These are phyloP conservation scores for Teunomyces pallodes DNA, from an alignment of 805 yeast genomes.

Conservation along the genomic window DNA sequence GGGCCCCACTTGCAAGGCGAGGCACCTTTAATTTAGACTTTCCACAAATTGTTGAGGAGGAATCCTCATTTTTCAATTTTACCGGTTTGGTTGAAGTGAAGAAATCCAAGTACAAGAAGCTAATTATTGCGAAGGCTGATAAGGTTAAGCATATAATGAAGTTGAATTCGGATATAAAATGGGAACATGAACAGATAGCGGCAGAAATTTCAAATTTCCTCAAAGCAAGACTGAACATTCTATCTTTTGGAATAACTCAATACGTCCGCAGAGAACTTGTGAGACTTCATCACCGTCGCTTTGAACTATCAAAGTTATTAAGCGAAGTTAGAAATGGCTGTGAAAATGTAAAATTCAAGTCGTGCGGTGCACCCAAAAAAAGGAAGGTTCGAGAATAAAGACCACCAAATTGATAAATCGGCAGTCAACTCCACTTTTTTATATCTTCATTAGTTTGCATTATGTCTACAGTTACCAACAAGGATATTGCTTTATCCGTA, in stretches of 20 bases:
- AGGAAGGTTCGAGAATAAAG: constrained; percentile 3
- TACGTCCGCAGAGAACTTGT: constrained; percentile 14
- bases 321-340: not conserved
- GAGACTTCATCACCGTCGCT: constrained; percentile 15
- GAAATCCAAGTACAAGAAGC: constrained; percentile 45
- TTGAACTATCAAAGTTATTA: constrained; percentile 3
- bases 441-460: not conserved
- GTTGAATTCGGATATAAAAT: constrained; percentile 47
- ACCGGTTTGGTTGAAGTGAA: constrained; percentile 50
- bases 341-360: not conserved
- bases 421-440: no score
- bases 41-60: constrained; percentile 9
- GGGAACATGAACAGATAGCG: constrained; percentile 61
- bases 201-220: constrained; percentile 60
- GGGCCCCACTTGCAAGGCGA: constrained; percentile 11
- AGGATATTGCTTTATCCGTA: constrained; percentile 71
- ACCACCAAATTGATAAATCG: not conserved
- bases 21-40: constrained; percentile 15
- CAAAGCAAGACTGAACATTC: constrained; percentile 45
- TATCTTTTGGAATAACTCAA: constrained; percentile 35
- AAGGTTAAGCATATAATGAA: constrained; percentile 40
- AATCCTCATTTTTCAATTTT: constrained; percentile 30
- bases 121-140: constrained; percentile 39
- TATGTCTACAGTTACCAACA: constrained; percentile 36
- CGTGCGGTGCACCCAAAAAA: not conserved